Base-by-base conservation (phyloP, 1,139 yeast genomes). In the Ashbya aceris region DNA sequence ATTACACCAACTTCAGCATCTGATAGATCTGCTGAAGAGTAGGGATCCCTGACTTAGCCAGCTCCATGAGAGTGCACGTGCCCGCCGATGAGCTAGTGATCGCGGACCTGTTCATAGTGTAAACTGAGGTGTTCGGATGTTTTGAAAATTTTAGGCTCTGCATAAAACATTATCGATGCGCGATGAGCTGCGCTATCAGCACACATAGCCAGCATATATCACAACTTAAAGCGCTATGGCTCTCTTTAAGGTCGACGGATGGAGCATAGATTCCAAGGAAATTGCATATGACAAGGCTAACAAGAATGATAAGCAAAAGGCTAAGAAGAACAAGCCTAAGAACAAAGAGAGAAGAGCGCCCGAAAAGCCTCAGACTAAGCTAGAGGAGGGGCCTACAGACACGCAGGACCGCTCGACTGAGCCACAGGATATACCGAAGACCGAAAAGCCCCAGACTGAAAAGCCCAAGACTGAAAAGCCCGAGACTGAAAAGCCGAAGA, bases 241-340 rank as follows among this genome's bases (percentile, higher is more conserved):
- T 27, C 69, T 84, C 52, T 85, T 85, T 58, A 74, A 81, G 59
- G 87, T 83, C 12, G 83, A 79, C 38, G 95, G 94, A 13, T 85
- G 95, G 95, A 72, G 80, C 49, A 62, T 85, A 46, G 76, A 80
- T 50, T 65, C 69, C 45, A 66, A 70, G 36, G 68, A 71, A 49
- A 73, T 82, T 13, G 77, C 71, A 1, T 58, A 67, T 33, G 77
- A 74, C 12, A 68, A 67, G 8, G 61, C 60, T 7, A 64, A 62
- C 50, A 62, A 58, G 48, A 61, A 60, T 48, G 64, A 60, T 43
- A 62, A 60, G 37, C 45, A 52, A 42, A 36, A 42, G 33, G 39
- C 36, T 43, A 46, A 38, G 35, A 41, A 26, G 45, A 48, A 40
- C 44, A 41, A 32, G 44, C 33, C 44, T 32, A 40, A 14, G 34